Evolutionary conservation across 2,329 filamentous ascomycete genomes (phyloP).

Genomic region (Magnaporthiopsis rhizophila): DNA sequence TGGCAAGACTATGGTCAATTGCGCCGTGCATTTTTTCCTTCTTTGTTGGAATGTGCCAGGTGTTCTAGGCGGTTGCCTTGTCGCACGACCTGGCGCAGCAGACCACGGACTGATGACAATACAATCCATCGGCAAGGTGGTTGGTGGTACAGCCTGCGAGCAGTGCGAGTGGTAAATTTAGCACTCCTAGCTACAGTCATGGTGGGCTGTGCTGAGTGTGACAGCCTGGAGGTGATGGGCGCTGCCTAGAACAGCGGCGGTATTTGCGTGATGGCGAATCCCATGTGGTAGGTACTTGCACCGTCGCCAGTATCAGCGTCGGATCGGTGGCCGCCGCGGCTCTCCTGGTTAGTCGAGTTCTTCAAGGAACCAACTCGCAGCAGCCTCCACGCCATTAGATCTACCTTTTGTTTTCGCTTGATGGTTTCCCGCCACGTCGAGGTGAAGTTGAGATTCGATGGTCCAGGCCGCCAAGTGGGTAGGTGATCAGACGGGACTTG

Average conservation of each 20-base stretch:
- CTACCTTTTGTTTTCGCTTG: neutral
- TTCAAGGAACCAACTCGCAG: neutral
- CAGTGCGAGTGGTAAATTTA: neutral
- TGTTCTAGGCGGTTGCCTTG: neutral
- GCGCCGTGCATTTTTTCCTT: neutral
- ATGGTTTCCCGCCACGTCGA: neutral
- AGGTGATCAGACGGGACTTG: no score
- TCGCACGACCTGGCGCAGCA: neutral
- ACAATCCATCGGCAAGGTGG: neutral
- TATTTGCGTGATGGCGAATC: neutral
- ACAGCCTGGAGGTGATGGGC: neutral
- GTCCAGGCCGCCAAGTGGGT: neutral
- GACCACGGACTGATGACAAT: neutral
- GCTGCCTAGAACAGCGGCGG: neutral
- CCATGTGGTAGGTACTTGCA: no score
- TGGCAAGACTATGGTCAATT: no score
- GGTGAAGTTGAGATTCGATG: neutral
- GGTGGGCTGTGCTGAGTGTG: neutral
- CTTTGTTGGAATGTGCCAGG: neutral
- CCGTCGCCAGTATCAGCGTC: neutral
- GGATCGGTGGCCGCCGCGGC: neutral
- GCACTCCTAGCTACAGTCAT: neutral
- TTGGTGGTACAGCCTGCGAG: neutral
- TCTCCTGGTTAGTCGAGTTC: neutral
- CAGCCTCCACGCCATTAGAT: neutral